These are phyloP conservation scores for Tricholoma hemisulphureum DNA, from an alignment of 768 basidiomycete genomes.

Conservation along the genomic window DNA sequence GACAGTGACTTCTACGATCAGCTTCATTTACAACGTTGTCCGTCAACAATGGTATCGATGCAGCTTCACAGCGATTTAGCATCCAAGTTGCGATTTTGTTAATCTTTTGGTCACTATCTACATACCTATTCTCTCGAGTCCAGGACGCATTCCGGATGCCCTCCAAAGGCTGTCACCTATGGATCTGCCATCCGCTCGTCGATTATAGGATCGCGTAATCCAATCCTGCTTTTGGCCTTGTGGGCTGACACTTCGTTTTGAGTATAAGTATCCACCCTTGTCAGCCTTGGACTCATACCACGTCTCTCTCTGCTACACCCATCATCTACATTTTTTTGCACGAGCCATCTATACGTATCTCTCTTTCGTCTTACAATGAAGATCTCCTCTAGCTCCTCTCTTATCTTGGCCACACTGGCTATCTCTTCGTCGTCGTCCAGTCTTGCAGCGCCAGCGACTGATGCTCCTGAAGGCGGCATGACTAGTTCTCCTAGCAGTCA, in stretches of 20 bases:
- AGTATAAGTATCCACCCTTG: background rate
- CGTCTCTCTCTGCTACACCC: conserved; percentile 17
- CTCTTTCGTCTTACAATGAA: conserved; percentile 36
- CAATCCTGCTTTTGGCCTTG: background rate
- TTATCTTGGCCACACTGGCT: conserved; percentile 47
- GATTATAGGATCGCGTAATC: background rate
- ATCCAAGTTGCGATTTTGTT: background rate
- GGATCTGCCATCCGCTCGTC: background rate
- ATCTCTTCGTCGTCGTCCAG: conserved; percentile 49
- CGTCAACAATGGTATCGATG: too few species aligned
- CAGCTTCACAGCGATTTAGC: background rate
- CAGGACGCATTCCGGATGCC: background rate
- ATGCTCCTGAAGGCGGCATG: conserved; percentile 25
- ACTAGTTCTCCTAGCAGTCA: conserved; percentile 24
- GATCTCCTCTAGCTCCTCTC: conserved; percentile 46
- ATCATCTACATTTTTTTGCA: conserved; percentile 9
- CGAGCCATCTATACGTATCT: conserved; percentile 11
- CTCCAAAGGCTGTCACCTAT: background rate
- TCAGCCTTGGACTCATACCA: conserved; percentile 2
- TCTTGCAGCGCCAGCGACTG: conserved; percentile 43
- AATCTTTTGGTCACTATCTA: background rate
- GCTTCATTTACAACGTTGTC: background rate
- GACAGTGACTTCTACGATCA: background rate
- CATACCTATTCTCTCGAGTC: background rate
- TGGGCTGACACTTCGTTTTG: conserved; percentile 1